phyloP scores from a whole-genome alignment of 495 filamentous ascomycete genomes.

The Clavariopsis aquatica region DNA sequence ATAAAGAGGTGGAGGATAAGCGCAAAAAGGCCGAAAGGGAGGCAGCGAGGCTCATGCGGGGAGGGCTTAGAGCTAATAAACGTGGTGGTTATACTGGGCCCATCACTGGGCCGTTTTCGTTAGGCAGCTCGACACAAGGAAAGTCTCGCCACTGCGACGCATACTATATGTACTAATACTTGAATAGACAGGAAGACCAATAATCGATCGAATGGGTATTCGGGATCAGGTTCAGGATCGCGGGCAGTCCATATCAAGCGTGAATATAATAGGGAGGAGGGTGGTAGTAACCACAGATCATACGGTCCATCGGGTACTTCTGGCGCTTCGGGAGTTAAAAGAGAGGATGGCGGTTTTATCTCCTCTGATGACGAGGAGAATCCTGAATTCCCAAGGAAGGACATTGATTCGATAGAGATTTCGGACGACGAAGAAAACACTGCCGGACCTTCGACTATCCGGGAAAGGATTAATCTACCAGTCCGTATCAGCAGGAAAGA shows the following conservation, averaged over 20 bases:
- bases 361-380: constrained; percentile 42
- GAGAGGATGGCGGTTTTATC: constrained; percentile 42
- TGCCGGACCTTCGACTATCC: neutral
- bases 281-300: constrained; percentile 1
- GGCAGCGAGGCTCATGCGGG: neutral
- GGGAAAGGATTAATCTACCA: constrained; percentile 39
- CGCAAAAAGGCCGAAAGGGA: constrained; percentile 21
- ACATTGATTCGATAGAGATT: constrained; percentile 44
- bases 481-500: constrained; percentile 56
- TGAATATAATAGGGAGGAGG: constrained; percentile 5
- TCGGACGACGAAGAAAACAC: constrained; percentile 41
- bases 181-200: neutral
- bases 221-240: constrained; percentile 13
- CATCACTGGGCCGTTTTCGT: constrained; percentile 42
- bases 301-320: constrained; percentile 1
- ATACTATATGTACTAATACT: neutral
- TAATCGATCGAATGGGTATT: neutral
- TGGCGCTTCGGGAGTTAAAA: constrained; percentile 16
- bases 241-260: neutral
- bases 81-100: constrained; percentile 30
- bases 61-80: neutral
- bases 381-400: constrained; percentile 26
- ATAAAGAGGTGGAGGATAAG: constrained; percentile 26
- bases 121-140: constrained; percentile 25
- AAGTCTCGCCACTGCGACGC: neutral